phyloP scores from a whole-genome alignment of 2,329 filamentous ascomycete genomes.

The Nemania abortiva region DNA sequence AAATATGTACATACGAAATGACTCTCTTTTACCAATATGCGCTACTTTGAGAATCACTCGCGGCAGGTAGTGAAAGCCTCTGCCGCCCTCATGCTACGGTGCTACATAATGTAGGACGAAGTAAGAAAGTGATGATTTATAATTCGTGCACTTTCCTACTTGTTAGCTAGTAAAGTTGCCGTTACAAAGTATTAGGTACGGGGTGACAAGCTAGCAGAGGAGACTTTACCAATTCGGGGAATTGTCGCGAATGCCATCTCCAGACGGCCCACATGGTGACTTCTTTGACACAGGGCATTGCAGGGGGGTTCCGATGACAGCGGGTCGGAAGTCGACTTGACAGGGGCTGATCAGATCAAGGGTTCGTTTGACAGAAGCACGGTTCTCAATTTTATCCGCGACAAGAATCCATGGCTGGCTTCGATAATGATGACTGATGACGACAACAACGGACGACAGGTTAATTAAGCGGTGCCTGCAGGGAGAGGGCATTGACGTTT shows the following conservation, averaged over 20 bases:
- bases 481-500: constrained; percentile 27
- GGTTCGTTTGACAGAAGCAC: constrained; percentile 44
- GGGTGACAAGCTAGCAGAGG: neutral
- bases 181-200: constrained; percentile 32
- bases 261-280: constrained; percentile 18
- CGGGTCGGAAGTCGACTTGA: constrained; percentile 44
- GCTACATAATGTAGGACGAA: neutral
- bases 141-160: neutral
- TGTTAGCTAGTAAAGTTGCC: neutral
- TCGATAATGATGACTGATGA: neutral
- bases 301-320: constrained; percentile 42
- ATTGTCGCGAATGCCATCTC: constrained; percentile 49
- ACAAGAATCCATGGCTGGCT: constrained; percentile 12
- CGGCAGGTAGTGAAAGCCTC: neutral
- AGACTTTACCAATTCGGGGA: constrained; percentile 47
- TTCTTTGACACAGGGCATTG: constrained; percentile 29
- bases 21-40: too few species aligned
- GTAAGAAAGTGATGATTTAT: neutral
- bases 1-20: too few species aligned
- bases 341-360: constrained; percentile 44
- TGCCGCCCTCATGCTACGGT: neutral
- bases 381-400: constrained; percentile 32
- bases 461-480: constrained; percentile 20
- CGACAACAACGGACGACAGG: neutral
- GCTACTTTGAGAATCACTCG: neutral